Conservation (phyloP, 768 basidiomycete genomes). For the Russula earlei region DNA sequence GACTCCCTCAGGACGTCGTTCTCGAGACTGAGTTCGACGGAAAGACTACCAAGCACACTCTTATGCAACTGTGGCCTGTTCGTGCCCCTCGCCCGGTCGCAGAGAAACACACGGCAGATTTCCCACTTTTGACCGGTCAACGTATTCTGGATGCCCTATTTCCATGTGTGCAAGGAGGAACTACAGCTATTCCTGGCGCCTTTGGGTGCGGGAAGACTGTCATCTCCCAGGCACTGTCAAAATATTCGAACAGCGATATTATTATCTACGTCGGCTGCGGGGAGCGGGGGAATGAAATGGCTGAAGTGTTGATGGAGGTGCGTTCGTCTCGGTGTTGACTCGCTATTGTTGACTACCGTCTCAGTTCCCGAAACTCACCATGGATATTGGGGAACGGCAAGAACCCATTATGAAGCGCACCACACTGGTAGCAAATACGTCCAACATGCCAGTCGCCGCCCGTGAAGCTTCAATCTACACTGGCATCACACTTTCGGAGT, state of each 20-base stretch:
- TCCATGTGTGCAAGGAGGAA: slow-evolving; percentile 97
- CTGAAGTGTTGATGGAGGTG: slow-evolving; percentile 98
- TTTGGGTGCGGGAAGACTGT: slow-evolving; percentile 99
- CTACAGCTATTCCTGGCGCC: slow-evolving; percentile 96
- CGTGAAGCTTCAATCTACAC: slow-evolving; percentile 99
- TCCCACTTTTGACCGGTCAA: slow-evolving; percentile 91
- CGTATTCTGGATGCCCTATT: slow-evolving; percentile 95
- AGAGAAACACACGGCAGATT: slow-evolving; percentile 91
- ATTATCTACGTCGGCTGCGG: slow-evolving; percentile 99
- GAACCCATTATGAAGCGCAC: slow-evolving; percentile 99
- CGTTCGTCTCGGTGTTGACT: slow-evolving; percentile 15
- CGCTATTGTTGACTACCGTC: slow-evolving; percentile 17
- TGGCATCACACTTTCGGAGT: slow-evolving; percentile 96
- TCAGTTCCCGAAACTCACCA: slow-evolving; percentile 82
- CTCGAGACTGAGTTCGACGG: slow-evolving; percentile 98
- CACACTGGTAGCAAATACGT: slow-evolving; percentile 96
- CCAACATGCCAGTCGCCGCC: slow-evolving; percentile 99
- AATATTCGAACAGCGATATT: slow-evolving; percentile 98
- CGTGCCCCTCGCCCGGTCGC: slow-evolving; percentile 91
- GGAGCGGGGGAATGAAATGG: slow-evolving; percentile 98
- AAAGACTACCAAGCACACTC: slow-evolving; percentile 82
- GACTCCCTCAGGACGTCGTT: slow-evolving; percentile 64
- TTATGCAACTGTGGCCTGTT: slow-evolving; percentile 99
- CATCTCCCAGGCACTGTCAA: slow-evolving; percentile 95
- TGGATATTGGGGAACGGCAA: slow-evolving; percentile 86